A percentile compares a stretch with the other conserved stretches of the same genome.
These are phyloP conservation scores for Solanum hybrid DNA, from an alignment of 305 asterid species.

Conservation along the genomic window DNA sequence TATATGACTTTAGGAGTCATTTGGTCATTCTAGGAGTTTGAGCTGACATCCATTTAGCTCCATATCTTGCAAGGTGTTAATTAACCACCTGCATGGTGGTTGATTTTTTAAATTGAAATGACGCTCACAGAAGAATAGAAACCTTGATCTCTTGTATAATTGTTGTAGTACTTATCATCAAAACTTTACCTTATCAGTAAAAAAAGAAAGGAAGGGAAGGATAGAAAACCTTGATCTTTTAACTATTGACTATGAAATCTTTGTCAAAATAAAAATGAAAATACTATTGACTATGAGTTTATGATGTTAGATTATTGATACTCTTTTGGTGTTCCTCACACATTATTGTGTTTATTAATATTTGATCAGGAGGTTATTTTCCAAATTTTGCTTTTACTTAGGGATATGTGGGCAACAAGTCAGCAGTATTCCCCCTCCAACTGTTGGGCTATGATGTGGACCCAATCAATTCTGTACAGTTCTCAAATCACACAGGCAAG, in stretches of 20 bases:
- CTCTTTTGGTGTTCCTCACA: neutral
- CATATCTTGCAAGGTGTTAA: neutral
- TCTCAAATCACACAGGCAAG: conserved; percentile 99
- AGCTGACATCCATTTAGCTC: neutral
- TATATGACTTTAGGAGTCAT: neutral
- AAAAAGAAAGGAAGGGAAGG: neutral
- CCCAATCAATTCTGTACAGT: conserved; percentile 91
- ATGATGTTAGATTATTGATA: neutral
- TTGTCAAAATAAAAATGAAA: neutral
- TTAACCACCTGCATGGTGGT: neutral
- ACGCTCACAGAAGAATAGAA: neutral
- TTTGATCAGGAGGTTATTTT: neutral
- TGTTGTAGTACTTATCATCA: neutral
- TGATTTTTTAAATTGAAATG: neutral
- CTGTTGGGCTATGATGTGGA: conserved; percentile 93
- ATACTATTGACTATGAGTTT: neutral
- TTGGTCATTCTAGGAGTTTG: neutral
- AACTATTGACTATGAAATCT: neutral
- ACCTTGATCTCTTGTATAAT: neutral
- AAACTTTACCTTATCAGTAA: neutral
- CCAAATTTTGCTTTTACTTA: conserved; percentile 11
- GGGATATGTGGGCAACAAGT: conserved; percentile 98
- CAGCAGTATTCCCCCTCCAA: conserved; percentile 95
- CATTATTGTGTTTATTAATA: neutral
- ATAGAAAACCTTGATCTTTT: neutral